A percentile compares a stretch with the other conserved stretches of the same genome.
Conservation (phyloP, 495 filamentous ascomycete genomes). For the Baudoinia panamericana region DNA sequence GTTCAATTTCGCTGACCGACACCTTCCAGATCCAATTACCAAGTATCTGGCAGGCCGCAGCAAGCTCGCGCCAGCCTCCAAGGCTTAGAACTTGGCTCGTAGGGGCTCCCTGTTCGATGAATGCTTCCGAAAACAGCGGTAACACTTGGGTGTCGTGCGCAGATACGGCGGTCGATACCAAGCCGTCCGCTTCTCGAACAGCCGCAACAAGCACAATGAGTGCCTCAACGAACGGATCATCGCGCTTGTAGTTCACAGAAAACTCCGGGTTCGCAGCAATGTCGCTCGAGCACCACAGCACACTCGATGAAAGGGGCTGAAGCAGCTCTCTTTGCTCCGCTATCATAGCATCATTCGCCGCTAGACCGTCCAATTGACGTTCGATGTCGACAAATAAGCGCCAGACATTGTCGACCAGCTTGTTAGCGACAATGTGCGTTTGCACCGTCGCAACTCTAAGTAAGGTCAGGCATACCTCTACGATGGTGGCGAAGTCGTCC, state of each 20-base stretch:
- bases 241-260: background rate
- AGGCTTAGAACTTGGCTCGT: background rate
- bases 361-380: background rate
- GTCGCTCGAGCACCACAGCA: constrained; percentile 14
- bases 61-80: background rate
- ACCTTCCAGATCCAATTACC: constrained; percentile 11
- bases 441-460: constrained; percentile 8
- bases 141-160: background rate
- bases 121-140: background rate
- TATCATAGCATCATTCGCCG: background rate
- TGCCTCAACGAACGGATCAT: background rate
- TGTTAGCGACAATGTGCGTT: background rate
- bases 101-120: background rate
- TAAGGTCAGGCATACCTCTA: constrained; percentile 9
- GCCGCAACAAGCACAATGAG: background rate
- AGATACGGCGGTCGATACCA: background rate
- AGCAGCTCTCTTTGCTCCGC: constrained; percentile 12
- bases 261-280: constrained; percentile 7
- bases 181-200: background rate
- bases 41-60: constrained; percentile 14
- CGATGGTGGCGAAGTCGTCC: constrained; percentile 8
- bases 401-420: constrained; percentile 4
- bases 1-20: background rate
- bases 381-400: constrained; percentile 3
- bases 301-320: constrained; percentile 7